Evolutionary conservation across 345 rosid genomes (phyloP).

Genomic region (Moricandia moricandioides): DNA sequence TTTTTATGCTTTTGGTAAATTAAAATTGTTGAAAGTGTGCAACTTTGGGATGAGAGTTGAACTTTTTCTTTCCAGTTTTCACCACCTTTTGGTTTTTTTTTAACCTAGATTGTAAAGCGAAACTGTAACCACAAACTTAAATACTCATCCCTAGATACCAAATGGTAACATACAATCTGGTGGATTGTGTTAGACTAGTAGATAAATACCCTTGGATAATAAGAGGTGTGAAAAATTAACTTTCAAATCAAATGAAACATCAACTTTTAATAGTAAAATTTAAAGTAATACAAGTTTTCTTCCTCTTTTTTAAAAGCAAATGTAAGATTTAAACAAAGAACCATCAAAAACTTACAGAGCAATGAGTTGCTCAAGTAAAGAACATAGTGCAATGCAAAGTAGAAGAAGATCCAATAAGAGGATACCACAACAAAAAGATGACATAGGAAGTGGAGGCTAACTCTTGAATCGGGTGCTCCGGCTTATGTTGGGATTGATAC

Average conservation of each 20-base stretch:
- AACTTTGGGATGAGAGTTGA: constrained; percentile 21
- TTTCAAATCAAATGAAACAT: neutral
- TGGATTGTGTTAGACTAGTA: constrained; percentile 6
- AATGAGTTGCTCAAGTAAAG: neutral
- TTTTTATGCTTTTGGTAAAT: constrained; percentile 11
- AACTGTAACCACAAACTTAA: constrained; percentile 1
- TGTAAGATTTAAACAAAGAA: neutral
- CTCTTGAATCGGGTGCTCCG: constrained; percentile 59
- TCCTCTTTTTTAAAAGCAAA: neutral
- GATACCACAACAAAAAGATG: neutral
- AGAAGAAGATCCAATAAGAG: neutral
- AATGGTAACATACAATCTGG: constrained; percentile 10
- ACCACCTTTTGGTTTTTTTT: constrained; percentile 4
- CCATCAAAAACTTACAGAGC: constrained; percentile 14
- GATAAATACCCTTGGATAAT: neutral
- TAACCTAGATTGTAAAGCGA: neutral
- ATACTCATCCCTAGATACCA: neutral
- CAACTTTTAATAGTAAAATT: neutral
- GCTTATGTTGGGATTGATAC: constrained; percentile 66
- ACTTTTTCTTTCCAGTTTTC: neutral
- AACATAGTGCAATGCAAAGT: neutral
- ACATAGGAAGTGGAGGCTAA: constrained; percentile 17
- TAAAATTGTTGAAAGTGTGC: constrained; percentile 29
- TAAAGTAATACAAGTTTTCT: neutral
- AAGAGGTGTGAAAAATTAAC: neutral